Conservation (phyloP, 2,329 filamentous ascomycete species). For the Calonectria crousiana region DNA sequence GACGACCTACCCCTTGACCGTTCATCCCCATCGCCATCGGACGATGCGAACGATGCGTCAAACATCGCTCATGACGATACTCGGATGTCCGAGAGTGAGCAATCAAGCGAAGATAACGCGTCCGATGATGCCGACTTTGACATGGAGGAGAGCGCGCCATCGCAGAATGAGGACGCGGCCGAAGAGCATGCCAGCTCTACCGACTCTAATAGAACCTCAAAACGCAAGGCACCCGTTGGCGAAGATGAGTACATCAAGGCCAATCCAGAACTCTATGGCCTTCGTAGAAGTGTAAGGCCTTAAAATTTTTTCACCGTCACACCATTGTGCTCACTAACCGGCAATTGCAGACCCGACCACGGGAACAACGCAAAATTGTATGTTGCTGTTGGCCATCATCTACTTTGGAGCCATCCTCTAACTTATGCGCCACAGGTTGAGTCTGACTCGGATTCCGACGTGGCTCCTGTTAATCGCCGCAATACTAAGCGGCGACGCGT, state of each 20-base stretch:
- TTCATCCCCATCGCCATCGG: slow-evolving; percentile 58
- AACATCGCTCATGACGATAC: slow-evolving; percentile 55
- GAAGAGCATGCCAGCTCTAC: slow-evolving; percentile 76
- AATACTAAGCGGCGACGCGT: slow-evolving; percentile 77
- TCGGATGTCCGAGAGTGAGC: slow-evolving; percentile 59
- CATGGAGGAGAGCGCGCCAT: slow-evolving; percentile 69
- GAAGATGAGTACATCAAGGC: slow-evolving; percentile 89
- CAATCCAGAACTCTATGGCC: slow-evolving; percentile 94
- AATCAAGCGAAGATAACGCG: slow-evolving; percentile 65
- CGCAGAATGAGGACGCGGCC: slow-evolving; percentile 59
- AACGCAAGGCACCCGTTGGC: slow-evolving; percentile 77
- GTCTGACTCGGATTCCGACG: slow-evolving; percentile 79
- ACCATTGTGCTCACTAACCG: slow-evolving; percentile 47
- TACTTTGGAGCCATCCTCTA: slow-evolving; percentile 16
- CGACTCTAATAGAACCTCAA: slow-evolving; percentile 75
- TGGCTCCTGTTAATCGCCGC: slow-evolving; percentile 67
- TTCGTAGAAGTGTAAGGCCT: slow-evolving; percentile 87
- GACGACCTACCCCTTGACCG: slow-evolving; percentile 67
- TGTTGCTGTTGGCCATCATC: slow-evolving; percentile 42
- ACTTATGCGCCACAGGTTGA: slow-evolving; percentile 55
- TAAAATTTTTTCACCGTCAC: slow-evolving; percentile 37
- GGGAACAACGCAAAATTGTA: slow-evolving; percentile 70
- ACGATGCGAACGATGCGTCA: slow-evolving; percentile 56
- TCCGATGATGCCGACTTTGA: slow-evolving; percentile 83
- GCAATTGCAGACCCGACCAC: slow-evolving; percentile 63